These are phyloP conservation scores for Solanum stenotomum DNA, from an alignment of 257 asterid genomes.

Conservation along the genomic window DNA sequence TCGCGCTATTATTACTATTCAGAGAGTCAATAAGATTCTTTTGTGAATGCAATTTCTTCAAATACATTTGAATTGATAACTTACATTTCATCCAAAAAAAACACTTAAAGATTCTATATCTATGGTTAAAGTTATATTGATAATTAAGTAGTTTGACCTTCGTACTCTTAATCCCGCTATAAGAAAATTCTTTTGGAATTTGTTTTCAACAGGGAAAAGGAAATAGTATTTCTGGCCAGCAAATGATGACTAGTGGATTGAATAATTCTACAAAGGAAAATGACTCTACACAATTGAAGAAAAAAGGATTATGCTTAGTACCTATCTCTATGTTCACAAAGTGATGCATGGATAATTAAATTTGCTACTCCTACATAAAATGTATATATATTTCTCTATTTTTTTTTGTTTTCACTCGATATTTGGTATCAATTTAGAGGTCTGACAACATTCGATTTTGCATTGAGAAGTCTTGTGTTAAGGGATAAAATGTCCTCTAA, in stretches of 20 bases:
- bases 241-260: slow-evolving; percentile 7
- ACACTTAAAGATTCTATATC: background rate
- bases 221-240: slow-evolving; percentile 4
- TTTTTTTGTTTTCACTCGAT: background rate
- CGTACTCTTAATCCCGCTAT: background rate
- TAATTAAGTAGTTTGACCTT: background rate
- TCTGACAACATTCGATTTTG: rapidly evolving
- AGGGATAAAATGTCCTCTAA: background rate
- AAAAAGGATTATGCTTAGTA: slow-evolving; percentile 27
- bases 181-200: background rate
- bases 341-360: background rate
- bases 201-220: slow-evolving; percentile 20
- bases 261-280: slow-evolving; percentile 10
- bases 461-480: rapidly evolving
- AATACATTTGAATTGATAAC: background rate
- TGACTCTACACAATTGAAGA: slow-evolving; percentile 24
- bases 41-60: background rate
- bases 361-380: background rate
- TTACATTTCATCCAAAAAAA: background rate
- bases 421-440: rapidly evolving
- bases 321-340: slow-evolving; percentile 6
- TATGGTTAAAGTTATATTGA: background rate
- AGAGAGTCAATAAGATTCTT: background rate
- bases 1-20: background rate
- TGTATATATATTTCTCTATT: background rate